Percentiles rank a stretch among this genome's conserved stretches.
Evolutionary conservation across 2,329 filamentous ascomycete genomes (phyloP).

Genomic region (Dichotomopilus funicola): DNA sequence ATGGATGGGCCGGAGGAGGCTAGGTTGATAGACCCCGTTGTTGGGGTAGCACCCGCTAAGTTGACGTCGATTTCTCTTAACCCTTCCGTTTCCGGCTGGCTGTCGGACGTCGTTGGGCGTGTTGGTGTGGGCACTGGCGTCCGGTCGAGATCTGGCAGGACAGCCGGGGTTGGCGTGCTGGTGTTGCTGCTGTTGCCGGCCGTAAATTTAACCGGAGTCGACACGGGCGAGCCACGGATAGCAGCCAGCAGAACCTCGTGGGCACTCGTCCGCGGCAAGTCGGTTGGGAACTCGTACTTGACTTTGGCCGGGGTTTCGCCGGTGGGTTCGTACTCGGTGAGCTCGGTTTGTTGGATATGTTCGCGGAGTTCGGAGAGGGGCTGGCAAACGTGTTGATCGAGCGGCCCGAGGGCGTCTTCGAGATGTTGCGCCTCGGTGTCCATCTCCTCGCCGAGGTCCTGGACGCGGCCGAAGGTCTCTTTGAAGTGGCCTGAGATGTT

Average conservation of each 20-base stretch:
- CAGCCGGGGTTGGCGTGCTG: constrained; percentile 16
- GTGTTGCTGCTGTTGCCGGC: background rate
- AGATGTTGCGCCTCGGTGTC: constrained; percentile 52
- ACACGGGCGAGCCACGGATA: constrained; percentile 10
- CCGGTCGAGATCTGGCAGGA: constrained; percentile 11
- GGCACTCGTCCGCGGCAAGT: constrained; percentile 64
- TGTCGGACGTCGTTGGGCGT: constrained; percentile 9
- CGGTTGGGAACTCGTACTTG: constrained; percentile 72
- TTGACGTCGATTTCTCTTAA: constrained; percentile 51
- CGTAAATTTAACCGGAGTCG: constrained; percentile 19
- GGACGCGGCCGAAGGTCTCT: constrained; percentile 60
- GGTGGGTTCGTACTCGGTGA: constrained; percentile 78
- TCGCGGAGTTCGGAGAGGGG: constrained; percentile 66
- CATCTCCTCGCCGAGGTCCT: constrained; percentile 63
- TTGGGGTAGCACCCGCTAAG: constrained; percentile 19
- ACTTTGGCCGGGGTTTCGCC: constrained; percentile 79
- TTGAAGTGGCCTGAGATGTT: constrained; percentile 66
- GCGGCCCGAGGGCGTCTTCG: constrained; percentile 52
- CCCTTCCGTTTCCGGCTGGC: constrained; percentile 31
- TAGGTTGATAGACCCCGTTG: constrained; percentile 32
- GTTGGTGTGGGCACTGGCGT: constrained; percentile 5
- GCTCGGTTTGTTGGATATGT: constrained; percentile 54
- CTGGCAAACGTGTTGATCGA: constrained; percentile 55
- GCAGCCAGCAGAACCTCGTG: constrained; percentile 40
- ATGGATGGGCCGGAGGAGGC: constrained; percentile 37